Conservation (phyloP, 768 basidiomycete species). For the Lactarius akahatsu region DNA sequence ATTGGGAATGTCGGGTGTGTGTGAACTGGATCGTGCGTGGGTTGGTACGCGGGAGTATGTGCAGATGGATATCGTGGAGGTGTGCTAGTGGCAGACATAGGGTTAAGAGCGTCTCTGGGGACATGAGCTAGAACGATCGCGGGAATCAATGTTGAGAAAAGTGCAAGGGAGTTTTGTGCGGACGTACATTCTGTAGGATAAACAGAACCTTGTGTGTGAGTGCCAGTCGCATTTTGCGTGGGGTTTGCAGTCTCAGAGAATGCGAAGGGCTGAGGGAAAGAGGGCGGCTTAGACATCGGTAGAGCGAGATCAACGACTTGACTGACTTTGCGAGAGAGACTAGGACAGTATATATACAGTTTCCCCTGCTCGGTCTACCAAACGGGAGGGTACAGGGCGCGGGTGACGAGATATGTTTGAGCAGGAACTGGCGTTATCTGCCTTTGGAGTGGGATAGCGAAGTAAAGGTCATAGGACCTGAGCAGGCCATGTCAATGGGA, state of each 20-base stretch:
- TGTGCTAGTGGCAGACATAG: accelerated
- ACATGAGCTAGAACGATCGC: neutral
- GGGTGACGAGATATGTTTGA: neutral
- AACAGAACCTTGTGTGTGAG: neutral
- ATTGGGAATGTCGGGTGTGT: neutral
- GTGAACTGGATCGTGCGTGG: neutral
- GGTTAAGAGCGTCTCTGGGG: neutral
- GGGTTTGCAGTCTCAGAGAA: neutral
- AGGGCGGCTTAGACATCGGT: neutral
- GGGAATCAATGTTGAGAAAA: neutral
- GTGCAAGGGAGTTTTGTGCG: neutral
- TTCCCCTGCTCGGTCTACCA: neutral
- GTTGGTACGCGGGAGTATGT: neutral
- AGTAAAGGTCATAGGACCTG: neutral
- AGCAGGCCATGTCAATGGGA: neutral
- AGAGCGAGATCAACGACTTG: neutral
- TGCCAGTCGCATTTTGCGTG: neutral
- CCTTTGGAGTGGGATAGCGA: neutral
- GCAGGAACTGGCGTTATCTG: neutral
- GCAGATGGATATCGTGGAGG: neutral
- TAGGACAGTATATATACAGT: neutral
- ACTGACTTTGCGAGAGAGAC: neutral
- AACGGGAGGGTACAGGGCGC: neutral
- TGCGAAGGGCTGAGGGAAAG: neutral
- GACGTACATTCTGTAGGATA: neutral